phyloP scores from a whole-genome alignment of 352 stramenopile species.

The Pythium phragmitis region DNA sequence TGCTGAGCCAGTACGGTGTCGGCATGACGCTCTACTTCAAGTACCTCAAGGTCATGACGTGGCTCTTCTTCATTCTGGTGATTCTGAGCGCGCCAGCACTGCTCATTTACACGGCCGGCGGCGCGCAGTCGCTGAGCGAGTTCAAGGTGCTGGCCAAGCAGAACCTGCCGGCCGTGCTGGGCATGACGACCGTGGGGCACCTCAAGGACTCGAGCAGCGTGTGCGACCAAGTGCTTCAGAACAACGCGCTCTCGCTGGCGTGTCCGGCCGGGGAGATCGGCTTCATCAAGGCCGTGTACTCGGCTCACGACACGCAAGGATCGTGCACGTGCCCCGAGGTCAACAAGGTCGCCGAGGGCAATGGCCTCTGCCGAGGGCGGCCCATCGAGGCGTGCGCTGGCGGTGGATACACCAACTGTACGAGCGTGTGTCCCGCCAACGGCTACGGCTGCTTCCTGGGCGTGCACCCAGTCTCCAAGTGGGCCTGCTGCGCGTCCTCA shows the following conservation, averaged over 20 bases:
- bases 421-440: conserved; percentile 39
- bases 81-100: conserved; percentile 60
- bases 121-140: conserved; percentile 52
- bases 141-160: conserved; percentile 66
- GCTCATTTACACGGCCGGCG: conserved; percentile 64
- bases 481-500: conserved; percentile 56
- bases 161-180: conserved; percentile 62
- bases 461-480: conserved; percentile 58
- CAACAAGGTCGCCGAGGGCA: conserved; percentile 60
- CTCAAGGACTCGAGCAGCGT: conserved; percentile 63
- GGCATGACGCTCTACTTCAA: conserved; percentile 85
- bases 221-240: conserved; percentile 62
- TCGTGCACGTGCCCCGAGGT: conserved; percentile 61
- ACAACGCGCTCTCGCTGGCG: conserved; percentile 49
- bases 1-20: conserved; percentile 76
- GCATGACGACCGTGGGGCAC: conserved; percentile 80
- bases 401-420: conserved; percentile 17
- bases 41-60: conserved; percentile 85
- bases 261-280: conserved; percentile 73
- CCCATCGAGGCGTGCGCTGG: conserved; percentile 21
- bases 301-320: conserved; percentile 52
- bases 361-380: conserved; percentile 52
- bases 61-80: conserved; percentile 79
- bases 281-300: conserved; percentile 81
- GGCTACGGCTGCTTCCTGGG: conserved; percentile 67